These are phyloP conservation scores for Termitomyces heimii DNA, from an alignment of 768 basidiomycete species.

Conservation along the genomic window DNA sequence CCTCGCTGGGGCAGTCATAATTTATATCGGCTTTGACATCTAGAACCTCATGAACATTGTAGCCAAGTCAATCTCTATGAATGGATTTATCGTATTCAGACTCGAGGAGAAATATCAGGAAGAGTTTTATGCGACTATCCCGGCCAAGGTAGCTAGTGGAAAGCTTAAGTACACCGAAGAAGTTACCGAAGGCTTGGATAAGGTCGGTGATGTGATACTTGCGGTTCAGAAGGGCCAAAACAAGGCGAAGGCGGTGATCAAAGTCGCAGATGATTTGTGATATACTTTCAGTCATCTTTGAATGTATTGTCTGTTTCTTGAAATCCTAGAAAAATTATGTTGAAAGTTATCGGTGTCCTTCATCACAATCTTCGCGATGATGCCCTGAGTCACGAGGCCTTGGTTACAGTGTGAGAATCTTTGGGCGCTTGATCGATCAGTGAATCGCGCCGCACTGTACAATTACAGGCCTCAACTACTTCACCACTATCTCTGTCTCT, in stretches of 20 bases:
- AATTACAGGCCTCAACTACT: not conserved
- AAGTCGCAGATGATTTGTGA: conserved; percentile 18
- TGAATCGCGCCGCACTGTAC: not conserved
- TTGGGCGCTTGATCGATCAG: conserved; percentile 1
- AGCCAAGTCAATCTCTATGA: conserved; percentile 31
- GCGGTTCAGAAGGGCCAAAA: conserved; percentile 21
- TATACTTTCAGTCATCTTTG: not conserved
- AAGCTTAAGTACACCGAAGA: conserved; percentile 43
- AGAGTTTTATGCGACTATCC: conserved; percentile 35
- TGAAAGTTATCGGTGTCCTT: not conserved
- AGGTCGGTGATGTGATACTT: conserved; percentile 29
- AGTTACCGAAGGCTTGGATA: conserved; percentile 35
- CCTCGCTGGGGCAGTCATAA: not conserved
- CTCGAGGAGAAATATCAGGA: conserved; percentile 27
- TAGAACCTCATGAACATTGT: conserved; percentile 35
- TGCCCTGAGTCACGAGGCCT: too few species aligned
- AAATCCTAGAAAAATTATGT: too few species aligned
- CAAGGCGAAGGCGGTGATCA: conserved; percentile 21
- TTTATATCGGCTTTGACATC: not conserved
- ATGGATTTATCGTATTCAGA: conserved; percentile 29
- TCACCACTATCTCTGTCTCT: not conserved
- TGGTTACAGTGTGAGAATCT: conserved; percentile 3
- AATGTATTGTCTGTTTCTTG: too few species aligned
- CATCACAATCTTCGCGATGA: too few species aligned
- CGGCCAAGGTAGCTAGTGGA: conserved; percentile 33